Base-by-base conservation (phyloP, 306 rosid species). In the Phaseolus lunatus region DNA sequence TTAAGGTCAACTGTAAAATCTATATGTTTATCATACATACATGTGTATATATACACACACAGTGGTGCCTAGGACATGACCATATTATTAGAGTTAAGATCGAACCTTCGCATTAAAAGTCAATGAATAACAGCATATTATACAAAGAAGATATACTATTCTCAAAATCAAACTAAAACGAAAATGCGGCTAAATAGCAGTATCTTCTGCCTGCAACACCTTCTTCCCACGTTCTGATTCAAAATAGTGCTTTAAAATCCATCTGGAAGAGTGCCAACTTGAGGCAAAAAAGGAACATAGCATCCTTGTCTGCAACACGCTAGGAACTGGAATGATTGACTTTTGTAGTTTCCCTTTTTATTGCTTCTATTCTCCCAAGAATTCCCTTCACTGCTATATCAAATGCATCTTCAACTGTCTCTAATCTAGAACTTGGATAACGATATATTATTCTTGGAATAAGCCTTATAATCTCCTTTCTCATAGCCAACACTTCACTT, bases 381-480 rank as follows among this genome's bases (percentile, higher is more conserved):
- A 90, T 31, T 66, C 86, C 89, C 72, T 88, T 85, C 15, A 83
- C 84, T 41, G 94, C 84, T 44, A 90, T 9, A 53, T 81, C 89
- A 84, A 84, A 84, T 56, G 89, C 95, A 83, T 88, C 95, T 67
- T 88, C 88, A 74, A 64, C 4, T 0, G 22, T 79, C 52, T 67
- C 69, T 27, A 77, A 52, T 76, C 83, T 84, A 1, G 80, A 69
- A 19, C 72, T 74, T 22, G 89, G 90, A 81, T 90, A 16, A 11
- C 83, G 73, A 72, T 86, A 86, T 44, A 79, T 22, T 24, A 88
- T 65, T 29, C 68, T 88, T 48, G 92, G 90, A 74, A 88, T 88
- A 37, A 88, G 69, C 35, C 48, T 77, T 72, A 85, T 81, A 44
- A 90, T 85, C 52, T 86, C 75, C 3, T 83, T 77, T 70, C 86